Base-by-base conservation (phyloP, 768 basidiomycete species). In the Mycena filopes region DNA sequence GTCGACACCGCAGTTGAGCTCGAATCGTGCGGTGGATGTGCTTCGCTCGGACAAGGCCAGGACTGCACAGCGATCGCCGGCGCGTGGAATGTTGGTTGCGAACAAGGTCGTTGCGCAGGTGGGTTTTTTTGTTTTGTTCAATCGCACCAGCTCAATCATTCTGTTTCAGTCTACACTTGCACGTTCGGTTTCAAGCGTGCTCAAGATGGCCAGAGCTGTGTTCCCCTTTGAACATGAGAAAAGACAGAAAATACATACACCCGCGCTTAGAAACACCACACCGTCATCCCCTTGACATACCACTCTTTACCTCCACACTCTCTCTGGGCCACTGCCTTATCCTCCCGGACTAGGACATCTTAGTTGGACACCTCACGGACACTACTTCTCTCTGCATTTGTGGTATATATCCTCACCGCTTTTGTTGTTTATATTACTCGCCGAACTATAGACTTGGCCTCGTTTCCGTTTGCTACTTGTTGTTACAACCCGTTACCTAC, bases 21-120 rank as follows among this genome's bases (percentile, higher is more conserved):
- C 48, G 82, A 87, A 63, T 88, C 88, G 16, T 94, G 93, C 76
- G 93, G 92, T 66, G 93, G 93, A 29, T 94, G 93, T 73, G 76
- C 85, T 2, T 82, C 85, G 20, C 76, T 84, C n/a, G 87, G 87
- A 21, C 72, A 78, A 45, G 93, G 93, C 26, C 79, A 87, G 74
- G 90, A 95, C 75, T 95, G 92, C 76, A 88, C 87, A 20, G 77
- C 82, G 47, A 92, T 94, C 69, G 65, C 77, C 47, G 86, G 87
- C 49, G 87, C 84, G 21, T 86, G 87, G 84, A 88, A 87, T 72
- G 90, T 93, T 71, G 86, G 84, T n/a, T 95, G 93, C 75, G 82
- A 87, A 51, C 73, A 73, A 64, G 84, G 84, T 31, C 72, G 72
- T 63, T 90, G 89, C 75, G 76, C 76, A 49, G 83, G 89, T 90